Evolutionary conservation across 2,329 filamentous ascomycete species (phyloP).

Genomic region (Colletotrichum tropicicola): DNA sequence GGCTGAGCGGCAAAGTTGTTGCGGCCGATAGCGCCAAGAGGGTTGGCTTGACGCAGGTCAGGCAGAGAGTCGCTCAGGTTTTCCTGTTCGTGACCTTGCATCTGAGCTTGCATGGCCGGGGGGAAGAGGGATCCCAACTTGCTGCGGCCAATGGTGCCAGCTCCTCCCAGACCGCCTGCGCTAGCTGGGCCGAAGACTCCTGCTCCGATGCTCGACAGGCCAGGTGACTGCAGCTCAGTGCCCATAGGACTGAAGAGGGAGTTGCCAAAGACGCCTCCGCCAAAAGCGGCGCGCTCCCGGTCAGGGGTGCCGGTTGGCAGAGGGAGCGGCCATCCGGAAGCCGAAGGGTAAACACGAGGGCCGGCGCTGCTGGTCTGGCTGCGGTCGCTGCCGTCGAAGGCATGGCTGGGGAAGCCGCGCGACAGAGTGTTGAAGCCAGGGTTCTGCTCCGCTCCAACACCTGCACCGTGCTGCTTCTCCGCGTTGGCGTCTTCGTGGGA

Average conservation of each 20-base stretch:
- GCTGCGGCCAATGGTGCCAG: slow-evolving; percentile 79
- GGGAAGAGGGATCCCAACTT: slow-evolving; percentile 91
- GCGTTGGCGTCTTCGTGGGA: slow-evolving; percentile 65
- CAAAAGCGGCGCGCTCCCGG: slow-evolving; percentile 66
- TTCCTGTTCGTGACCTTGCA: slow-evolving; percentile 78
- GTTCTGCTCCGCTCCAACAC: slow-evolving; percentile 55
- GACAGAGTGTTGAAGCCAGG: slow-evolving; percentile 63
- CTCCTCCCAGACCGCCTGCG: slow-evolving; percentile 60
- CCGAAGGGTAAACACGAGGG: slow-evolving; percentile 75
- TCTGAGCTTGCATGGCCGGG: slow-evolving; percentile 87
- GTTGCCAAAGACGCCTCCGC: slow-evolving; percentile 72
- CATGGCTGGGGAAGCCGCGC: slow-evolving; percentile 59
- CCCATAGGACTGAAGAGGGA: slow-evolving; percentile 81
- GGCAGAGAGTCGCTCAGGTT: slow-evolving; percentile 64
- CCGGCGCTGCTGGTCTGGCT: slow-evolving; percentile 93
- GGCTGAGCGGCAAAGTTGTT: slow-evolving; percentile 62
- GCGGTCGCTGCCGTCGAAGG: slow-evolving; percentile 80
- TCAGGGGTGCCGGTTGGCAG: slow-evolving; percentile 74
- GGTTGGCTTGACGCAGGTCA: slow-evolving; percentile 68
- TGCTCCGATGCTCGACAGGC: slow-evolving; percentile 68
- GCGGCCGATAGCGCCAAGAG: slow-evolving; percentile 74
- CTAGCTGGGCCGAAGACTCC: slow-evolving; percentile 74
- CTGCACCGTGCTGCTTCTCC: slow-evolving; percentile 59
- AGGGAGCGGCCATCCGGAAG: slow-evolving; percentile 68
- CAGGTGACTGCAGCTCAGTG: slow-evolving; percentile 78